phyloP scores from a whole-genome alignment of 352 stramenopile species.

The Phytophthora macrochlamydospora region DNA sequence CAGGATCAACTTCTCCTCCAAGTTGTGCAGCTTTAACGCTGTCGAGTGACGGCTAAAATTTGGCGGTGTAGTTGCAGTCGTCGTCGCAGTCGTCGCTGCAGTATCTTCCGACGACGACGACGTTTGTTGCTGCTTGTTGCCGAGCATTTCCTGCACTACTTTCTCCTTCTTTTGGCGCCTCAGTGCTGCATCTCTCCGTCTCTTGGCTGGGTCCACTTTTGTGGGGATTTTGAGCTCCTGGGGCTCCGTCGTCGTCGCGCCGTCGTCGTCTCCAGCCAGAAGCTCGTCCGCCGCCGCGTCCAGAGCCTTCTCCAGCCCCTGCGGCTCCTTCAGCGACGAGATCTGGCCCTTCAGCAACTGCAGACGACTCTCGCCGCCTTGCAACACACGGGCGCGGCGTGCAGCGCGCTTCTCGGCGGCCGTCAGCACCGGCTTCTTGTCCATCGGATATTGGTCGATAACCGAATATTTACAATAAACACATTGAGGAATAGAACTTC shows the following conservation, averaged over 20 bases:
- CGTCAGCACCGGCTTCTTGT: constrained; percentile 15
- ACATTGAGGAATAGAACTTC: too few relatives aligned
- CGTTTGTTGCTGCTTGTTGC: not conserved
- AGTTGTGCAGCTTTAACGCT: constrained; percentile 50
- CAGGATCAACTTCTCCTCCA: constrained; percentile 70
- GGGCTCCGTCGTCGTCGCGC: not conserved
- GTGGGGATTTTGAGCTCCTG: constrained; percentile 42
- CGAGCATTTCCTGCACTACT: constrained; percentile 61
- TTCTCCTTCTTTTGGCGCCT: constrained; percentile 66
- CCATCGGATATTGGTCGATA: not conserved
- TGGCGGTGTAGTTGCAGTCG: constrained; percentile 8
- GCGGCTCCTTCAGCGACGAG: constrained; percentile 51
- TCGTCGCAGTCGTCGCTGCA: not conserved
- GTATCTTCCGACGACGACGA: not conserved
- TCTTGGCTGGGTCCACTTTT: constrained; percentile 67
- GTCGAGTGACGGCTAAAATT: constrained; percentile 62
- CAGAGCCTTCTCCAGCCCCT: constrained; percentile 42
- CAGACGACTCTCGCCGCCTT: constrained; percentile 60
- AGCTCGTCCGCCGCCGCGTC: constrained; percentile 55
- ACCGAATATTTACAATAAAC: not conserved
- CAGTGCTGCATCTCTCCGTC: constrained; percentile 66
- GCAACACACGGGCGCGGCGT: constrained; percentile 67
- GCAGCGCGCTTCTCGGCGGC: constrained; percentile 72
- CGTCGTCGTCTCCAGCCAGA: constrained; percentile 18
- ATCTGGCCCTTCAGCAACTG: constrained; percentile 76